These are phyloP conservation scores for Selaginella moellendorffii DNA, from an alignment of 75 land plant genomes.

Conservation along the genomic window DNA sequence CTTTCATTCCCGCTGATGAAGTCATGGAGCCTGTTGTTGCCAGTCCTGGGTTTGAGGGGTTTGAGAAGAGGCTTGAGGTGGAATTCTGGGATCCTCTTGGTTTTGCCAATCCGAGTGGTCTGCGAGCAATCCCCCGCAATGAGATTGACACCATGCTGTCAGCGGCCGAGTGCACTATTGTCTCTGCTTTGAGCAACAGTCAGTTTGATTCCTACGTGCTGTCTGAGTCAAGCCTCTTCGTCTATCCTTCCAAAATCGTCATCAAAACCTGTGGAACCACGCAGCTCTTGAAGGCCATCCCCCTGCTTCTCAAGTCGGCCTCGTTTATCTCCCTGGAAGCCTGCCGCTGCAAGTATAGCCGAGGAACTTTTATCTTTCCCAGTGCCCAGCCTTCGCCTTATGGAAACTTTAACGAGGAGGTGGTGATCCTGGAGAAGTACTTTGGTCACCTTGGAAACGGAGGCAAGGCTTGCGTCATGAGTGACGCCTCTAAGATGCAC, in stretches of 20 bases:
- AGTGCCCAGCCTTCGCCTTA: slow-evolving; percentile 47
- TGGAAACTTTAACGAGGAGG: slow-evolving; percentile 42
- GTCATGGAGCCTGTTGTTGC: neutral
- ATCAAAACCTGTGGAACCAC: slow-evolving; percentile 72
- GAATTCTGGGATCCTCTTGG: slow-evolving; percentile 28
- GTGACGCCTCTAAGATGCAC: slow-evolving; percentile 15
- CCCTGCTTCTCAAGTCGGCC: slow-evolving; percentile 30
- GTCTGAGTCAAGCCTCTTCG: slow-evolving; percentile 61
- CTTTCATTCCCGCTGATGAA: neutral
- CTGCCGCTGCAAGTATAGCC: slow-evolving; percentile 30
- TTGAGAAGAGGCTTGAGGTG: slow-evolving; percentile 57
- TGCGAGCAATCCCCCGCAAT: slow-evolving; percentile 34
- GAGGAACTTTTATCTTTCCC: slow-evolving; percentile 60
- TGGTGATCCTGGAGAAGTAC: slow-evolving; percentile 25
- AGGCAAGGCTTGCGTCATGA: slow-evolving; percentile 45
- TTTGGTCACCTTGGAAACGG: slow-evolving; percentile 27
- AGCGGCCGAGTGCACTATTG: slow-evolving; percentile 50
- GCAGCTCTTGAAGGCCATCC: slow-evolving; percentile 38
- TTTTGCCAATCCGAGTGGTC: slow-evolving; percentile 29
- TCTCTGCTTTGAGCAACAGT: slow-evolving; percentile 34
- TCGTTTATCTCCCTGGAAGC: slow-evolving; percentile 20
- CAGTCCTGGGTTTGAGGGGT: slow-evolving; percentile 51
- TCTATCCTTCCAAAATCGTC: slow-evolving; percentile 39
- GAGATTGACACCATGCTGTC: slow-evolving; percentile 38
- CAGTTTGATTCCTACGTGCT: slow-evolving; percentile 58